Evolutionary conservation across 371 early-diverging fungal species (phyloP).

Genomic region (Rhizopus arrhizus): DNA sequence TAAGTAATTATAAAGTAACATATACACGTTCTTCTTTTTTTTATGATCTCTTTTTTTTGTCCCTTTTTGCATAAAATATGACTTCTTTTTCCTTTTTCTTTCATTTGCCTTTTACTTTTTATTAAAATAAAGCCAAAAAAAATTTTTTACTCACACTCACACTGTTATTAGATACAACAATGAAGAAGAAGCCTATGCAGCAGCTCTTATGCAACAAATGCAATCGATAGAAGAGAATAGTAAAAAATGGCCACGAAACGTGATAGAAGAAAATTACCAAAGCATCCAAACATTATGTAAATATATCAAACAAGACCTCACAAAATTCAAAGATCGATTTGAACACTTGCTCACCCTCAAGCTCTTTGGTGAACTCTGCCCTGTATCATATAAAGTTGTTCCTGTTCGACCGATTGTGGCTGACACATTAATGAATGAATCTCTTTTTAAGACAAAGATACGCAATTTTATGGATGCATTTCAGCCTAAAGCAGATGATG

Average conservation of each 20-base stretch:
- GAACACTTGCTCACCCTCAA: slow-evolving; percentile 2
- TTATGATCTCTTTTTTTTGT: not conserved
- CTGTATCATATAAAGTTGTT: not conserved
- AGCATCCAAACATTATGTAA: slow-evolving; percentile 17
- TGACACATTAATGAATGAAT: slow-evolving; percentile 17
- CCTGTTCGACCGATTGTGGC: not conserved
- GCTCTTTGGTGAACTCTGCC: not conserved
- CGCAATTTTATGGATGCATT: slow-evolving; percentile 31
- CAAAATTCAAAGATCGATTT: slow-evolving; percentile 19
- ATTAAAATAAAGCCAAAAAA: no score
- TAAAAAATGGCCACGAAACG: slow-evolving; percentile 14
- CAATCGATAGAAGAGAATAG: slow-evolving; percentile 22
- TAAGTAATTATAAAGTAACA: not conserved
- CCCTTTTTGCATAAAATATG: not conserved
- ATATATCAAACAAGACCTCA: slow-evolving; percentile 18
- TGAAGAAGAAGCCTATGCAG: slow-evolving; percentile 28
- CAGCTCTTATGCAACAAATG: slow-evolving; percentile 19
- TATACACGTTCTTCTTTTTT: not conserved
- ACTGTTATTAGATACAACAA: slow-evolving; percentile 16
- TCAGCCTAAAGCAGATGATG: slow-evolving; percentile 16
- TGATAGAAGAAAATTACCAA: slow-evolving; percentile 8
- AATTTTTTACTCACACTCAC: not conserved
- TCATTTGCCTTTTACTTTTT: not conserved
- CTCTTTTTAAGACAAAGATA: slow-evolving; percentile 27
- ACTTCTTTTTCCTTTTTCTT: not conserved